Conservation (phyloP, 305 asterid species). For the Withania somnifera region DNA sequence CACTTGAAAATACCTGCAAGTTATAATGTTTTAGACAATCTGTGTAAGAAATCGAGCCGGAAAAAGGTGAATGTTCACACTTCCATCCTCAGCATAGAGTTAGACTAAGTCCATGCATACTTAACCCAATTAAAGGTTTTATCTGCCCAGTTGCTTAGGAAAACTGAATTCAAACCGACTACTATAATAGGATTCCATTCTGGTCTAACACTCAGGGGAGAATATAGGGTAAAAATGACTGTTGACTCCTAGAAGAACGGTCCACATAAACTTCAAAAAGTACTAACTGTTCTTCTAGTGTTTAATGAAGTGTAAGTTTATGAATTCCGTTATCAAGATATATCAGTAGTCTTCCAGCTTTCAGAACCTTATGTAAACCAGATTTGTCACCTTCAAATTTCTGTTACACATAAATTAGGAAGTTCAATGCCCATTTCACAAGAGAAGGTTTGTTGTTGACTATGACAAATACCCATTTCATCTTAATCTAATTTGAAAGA, state of each 20-base stretch:
- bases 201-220: background rate
- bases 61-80: background rate
- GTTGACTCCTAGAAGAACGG: background rate
- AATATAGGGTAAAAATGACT: background rate
- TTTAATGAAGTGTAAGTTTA: background rate
- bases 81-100: background rate
- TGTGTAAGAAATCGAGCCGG: background rate
- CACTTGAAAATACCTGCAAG: conserved; percentile 46
- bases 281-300: background rate
- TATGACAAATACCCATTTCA: background rate
- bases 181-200: background rate
- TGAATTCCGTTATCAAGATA: background rate
- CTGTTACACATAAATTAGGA: background rate
- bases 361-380: background rate
- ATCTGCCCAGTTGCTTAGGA: background rate
- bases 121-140: background rate
- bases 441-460: background rate
- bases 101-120: background rate
- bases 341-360: background rate
- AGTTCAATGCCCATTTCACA: background rate
- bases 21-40: background rate
- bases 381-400: background rate
- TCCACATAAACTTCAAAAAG: background rate
- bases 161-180: background rate
- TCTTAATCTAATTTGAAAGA: background rate